phyloP scores from a whole-genome alignment of 306 rosid species.

The Cucurbita pepo region DNA sequence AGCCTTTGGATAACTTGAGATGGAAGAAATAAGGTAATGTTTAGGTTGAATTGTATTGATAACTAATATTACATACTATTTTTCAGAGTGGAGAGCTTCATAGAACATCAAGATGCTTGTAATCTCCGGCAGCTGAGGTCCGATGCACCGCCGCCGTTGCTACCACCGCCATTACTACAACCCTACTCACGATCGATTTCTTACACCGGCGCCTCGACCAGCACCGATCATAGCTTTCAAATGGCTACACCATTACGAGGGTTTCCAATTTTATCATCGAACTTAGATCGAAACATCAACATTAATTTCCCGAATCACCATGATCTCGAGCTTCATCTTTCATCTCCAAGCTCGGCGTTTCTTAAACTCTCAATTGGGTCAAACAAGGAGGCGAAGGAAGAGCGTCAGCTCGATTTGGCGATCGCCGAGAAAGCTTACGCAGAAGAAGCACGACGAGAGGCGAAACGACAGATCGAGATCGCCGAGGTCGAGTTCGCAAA shows the following conservation, averaged over 20 bases:
- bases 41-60: not conserved
- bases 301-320: constrained; percentile 2
- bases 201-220: constrained; percentile 70
- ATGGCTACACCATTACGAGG: constrained; percentile 20
- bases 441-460: constrained; percentile 72
- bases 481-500: constrained; percentile 68
- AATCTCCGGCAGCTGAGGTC: constrained; percentile 33
- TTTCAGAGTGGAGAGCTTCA: constrained; percentile 89
- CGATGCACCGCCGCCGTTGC: constrained; percentile 19
- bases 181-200: constrained; percentile 69
- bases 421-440: constrained; percentile 60
- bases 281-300: constrained; percentile 12
- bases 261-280: constrained; percentile 21
- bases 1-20: not conserved
- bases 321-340: constrained; percentile 64
- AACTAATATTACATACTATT: not conserved
- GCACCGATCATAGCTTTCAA: constrained; percentile 21
- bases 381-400: not conserved
- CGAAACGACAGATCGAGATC: constrained; percentile 52
- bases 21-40: not conserved
- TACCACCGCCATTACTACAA: constrained; percentile 29
- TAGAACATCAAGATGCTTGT: constrained; percentile 94
- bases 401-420: constrained; percentile 40
- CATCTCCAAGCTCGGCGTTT: constrained; percentile 23
- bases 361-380: constrained; percentile 76